Evolutionary conservation across 2,329 filamentous ascomycete species (phyloP), one percentile per base, ranked within the genome.

Genomic region (Fusarium sp.): DNA sequence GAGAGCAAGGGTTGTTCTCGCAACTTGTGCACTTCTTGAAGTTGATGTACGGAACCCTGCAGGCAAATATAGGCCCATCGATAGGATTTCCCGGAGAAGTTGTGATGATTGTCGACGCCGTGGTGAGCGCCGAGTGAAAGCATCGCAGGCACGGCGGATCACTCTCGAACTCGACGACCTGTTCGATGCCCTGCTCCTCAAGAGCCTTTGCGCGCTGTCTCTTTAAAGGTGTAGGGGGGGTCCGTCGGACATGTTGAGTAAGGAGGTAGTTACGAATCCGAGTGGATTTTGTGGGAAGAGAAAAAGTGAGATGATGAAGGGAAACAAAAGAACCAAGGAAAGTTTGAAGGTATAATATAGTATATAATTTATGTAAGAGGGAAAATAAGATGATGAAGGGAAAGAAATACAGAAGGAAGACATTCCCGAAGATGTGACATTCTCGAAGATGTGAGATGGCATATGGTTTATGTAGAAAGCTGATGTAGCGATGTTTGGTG

Each of bases 1-100:
- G 7, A 12, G 3, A 6, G 11, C 10, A 25, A 23, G 10, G 0
- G 5, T 25, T 25, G 18, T 25, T 19, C 0, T 44, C 16, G 9
- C 18, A 25, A 3, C 4, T 19, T 4, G 5, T 25, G 8, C 42
- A 44, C 18, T 44, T 44, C 42, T 44, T 44, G 0, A 18, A 44
- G 42, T 44, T 25, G 23, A 25, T 44, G 0, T 6, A 44, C 0
- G 16, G 23, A 14, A 44, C 25, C 11, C 14, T 44, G 42, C 16
- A 25, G 11, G 12, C 16, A 11, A 44, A 44, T 4, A 11, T 19
- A 11, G 16, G 16, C 7, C 19, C 23, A 25, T 25, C 7, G 11
- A 44, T 44, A 1, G 7, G 23, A 7, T 8, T 11, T 0, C 9
- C 11, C 5, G 23, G 23, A 12, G 5, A 5, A 12, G 41, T 25